Evolutionary conservation across 495 filamentous ascomycete species (phyloP).

Genomic region (Penicillium verhagenii): DNA sequence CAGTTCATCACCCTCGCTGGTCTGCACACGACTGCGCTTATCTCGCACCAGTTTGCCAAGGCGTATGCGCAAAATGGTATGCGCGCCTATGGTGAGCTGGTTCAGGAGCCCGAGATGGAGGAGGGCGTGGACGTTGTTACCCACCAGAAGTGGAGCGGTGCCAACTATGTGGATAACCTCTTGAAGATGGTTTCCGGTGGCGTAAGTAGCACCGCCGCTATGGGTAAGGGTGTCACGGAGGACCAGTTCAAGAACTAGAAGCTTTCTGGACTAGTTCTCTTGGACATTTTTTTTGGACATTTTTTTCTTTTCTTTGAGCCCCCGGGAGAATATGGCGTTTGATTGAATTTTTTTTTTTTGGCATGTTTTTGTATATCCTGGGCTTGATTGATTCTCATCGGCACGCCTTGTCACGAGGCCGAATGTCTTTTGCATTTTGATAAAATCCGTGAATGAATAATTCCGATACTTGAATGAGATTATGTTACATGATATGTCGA

Average conservation of each 20-base stretch:
- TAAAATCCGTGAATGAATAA: constrained; percentile 5
- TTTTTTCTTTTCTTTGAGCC: constrained; percentile 2
- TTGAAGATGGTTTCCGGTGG: constrained; percentile 97
- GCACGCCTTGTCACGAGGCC: constrained; percentile 2
- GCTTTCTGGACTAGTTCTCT: not conserved
- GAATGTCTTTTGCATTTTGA: constrained; percentile 14
- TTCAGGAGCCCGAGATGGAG: constrained; percentile 97
- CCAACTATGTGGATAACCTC: constrained; percentile 89
- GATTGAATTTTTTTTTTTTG: constrained; percentile 1
- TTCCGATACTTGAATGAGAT: not conserved
- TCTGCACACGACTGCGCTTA: constrained; percentile 90
- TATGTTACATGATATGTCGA: not conserved
- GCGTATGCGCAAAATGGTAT: constrained; percentile 82
- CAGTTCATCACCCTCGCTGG: constrained; percentile 99
- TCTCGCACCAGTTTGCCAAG: constrained; percentile 81
- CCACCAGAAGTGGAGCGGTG: constrained; percentile 98
- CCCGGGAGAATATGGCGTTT: not conserved
- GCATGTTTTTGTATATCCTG: constrained; percentile 11
- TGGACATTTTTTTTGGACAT: constrained; percentile 12
- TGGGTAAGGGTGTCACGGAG: constrained; percentile 98
- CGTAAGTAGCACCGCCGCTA: constrained; percentile 85
- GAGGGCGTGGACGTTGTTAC: constrained; percentile 88
- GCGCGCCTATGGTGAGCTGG: constrained; percentile 93
- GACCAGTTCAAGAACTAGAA: constrained; percentile 74
- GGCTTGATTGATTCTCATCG: constrained; percentile 24